Evolutionary conservation across 768 basidiomycete genomes (phyloP).

Genomic region (Suillus subalutaceus): DNA sequence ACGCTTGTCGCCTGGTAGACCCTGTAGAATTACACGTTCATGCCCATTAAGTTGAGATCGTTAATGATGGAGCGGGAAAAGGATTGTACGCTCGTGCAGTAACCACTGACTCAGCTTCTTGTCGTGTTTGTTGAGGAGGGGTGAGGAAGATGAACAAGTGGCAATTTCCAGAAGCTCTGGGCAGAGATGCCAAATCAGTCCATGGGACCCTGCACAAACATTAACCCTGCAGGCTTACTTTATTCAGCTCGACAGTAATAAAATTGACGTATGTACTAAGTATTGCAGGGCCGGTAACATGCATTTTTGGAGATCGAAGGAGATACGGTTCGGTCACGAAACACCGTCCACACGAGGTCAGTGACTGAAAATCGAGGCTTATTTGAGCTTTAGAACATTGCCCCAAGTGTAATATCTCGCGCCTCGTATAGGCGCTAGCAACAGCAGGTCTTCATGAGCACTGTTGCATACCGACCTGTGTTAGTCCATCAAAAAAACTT

Average conservation of each 20-base stretch:
- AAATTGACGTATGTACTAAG: neutral
- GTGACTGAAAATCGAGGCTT: neutral
- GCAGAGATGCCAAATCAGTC: neutral
- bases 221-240: neutral
- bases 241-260: neutral
- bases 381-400: neutral
- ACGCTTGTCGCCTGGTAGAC: constrained; percentile 8
- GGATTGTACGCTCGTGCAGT: neutral
- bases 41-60: neutral
- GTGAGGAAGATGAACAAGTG: neutral
- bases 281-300: neutral
- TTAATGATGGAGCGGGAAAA: neutral
- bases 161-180: constrained; percentile 2
- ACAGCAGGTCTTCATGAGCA: neutral
- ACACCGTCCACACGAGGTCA: constrained; percentile 3
- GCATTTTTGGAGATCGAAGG: neutral
- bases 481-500: neutral
- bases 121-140: neutral
- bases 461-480: neutral
- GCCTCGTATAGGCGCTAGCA: neutral
- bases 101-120: neutral
- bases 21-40: neutral
- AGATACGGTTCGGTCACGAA: neutral
- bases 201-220: neutral
- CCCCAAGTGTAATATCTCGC: neutral